Evolutionary conservation across 331 rosid species (phyloP), one percentile per base, ranked within the genome.

Genomic region (Stylosanthes scabra): DNA sequence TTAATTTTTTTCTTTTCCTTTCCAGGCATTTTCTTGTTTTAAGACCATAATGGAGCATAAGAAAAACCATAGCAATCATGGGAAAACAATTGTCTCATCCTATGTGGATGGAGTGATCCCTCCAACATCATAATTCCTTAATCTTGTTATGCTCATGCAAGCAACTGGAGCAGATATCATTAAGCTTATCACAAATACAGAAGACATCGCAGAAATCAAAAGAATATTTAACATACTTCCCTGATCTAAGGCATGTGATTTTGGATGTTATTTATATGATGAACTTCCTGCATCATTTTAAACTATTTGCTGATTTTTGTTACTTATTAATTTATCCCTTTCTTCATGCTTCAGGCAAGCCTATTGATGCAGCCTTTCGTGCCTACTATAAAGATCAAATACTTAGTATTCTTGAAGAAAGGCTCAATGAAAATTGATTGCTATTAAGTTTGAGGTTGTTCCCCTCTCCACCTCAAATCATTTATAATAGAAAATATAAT

Each of bases 1-100:
- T 34, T 34, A 34, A 34, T 34, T 4, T 34, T n/a, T n/a, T n/a
- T n/a, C n/a, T n/a, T n/a, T n/a, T 50, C 66, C 39, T 49, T 20
- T 20, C 42, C 66, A 84, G 88, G 76, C 42, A 55, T 83, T 73
- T 66, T 64, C 86, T 74, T 11, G 41, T 59, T 25, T 77, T 78
- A 50, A 8, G 44, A 27, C 49, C 57, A 50, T 68, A 75, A 61
- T 44, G 59, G 77, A 62, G 42, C 20, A 70, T 28, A 78, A 56
- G 65, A 78, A 28, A 20, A 41, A 70, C 14, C 42, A 39, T 34
- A n/a, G 45, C 8, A 13, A 72, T 52, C 54, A 37, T 16, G 74
- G 69, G 46, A 84, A 77, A 71, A 67, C 66, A 15, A 84, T 81
- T 55, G 86, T 84, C 25, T 84, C 88, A n/a, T 70, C 71, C 62